Conservation (phyloP, 2,329 filamentous ascomycete genomes). For the Curvularia sp. region DNA sequence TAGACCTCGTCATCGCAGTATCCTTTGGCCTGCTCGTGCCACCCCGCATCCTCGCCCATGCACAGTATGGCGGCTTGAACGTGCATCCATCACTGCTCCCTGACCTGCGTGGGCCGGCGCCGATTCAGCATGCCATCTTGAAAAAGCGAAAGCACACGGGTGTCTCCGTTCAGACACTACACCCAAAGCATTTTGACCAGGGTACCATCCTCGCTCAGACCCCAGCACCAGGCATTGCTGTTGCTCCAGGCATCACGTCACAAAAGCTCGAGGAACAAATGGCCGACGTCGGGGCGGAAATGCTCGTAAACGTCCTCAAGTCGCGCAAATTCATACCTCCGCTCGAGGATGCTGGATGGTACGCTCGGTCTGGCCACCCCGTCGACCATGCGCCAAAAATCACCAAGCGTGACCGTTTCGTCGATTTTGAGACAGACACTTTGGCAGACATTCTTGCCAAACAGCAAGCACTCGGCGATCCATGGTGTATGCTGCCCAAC, state of each 20-base stretch:
- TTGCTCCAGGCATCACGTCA: slow-evolving; percentile 61
- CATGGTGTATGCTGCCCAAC: slow-evolving; percentile 64
- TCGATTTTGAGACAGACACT: slow-evolving; percentile 66
- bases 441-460: slow-evolving; percentile 63
- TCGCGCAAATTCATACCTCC: slow-evolving; percentile 71
- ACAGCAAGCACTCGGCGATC: slow-evolving; percentile 66
- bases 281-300: slow-evolving; percentile 69
- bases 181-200: slow-evolving; percentile 77
- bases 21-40: slow-evolving; percentile 95
- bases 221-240: slow-evolving; percentile 60
- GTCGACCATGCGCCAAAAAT: slow-evolving; percentile 74
- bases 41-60: slow-evolving; percentile 70
- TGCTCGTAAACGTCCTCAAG: slow-evolving; percentile 73
- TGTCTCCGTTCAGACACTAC: slow-evolving; percentile 85
- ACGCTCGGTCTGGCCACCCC: slow-evolving; percentile 28
- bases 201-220: slow-evolving; percentile 76
- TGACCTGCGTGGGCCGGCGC: slow-evolving; percentile 84
- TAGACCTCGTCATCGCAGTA: slow-evolving; percentile 85
- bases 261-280: slow-evolving; percentile 61
- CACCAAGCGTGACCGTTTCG: slow-evolving; percentile 65
- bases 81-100: slow-evolving; percentile 91
- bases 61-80: slow-evolving; percentile 87
- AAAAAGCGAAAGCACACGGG: slow-evolving; percentile 68
- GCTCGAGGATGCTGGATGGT: slow-evolving; percentile 50
- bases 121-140: slow-evolving; percentile 84